These are phyloP conservation scores for Collybia sordida DNA, from an alignment of 768 basidiomycete species.

Conservation along the genomic window DNA sequence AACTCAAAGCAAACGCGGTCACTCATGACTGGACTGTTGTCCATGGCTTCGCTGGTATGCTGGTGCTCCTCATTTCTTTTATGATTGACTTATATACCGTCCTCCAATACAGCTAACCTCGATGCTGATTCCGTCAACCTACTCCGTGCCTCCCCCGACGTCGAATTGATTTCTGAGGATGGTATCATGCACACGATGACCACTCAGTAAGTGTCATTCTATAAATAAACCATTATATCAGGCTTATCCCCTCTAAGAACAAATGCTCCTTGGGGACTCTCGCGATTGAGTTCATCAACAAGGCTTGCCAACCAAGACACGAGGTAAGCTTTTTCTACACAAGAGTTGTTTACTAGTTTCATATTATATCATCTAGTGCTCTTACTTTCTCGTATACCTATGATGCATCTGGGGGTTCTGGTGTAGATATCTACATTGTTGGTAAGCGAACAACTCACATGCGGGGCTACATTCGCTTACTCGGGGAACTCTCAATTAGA, in stretches of 20 bases:
- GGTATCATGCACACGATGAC: slow-evolving; percentile 22
- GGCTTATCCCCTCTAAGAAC: slow-evolving; percentile 12
- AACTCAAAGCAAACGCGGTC: too few species aligned
- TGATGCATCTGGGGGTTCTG: slow-evolving; percentile 12
- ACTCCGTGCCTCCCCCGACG: slow-evolving; percentile 22
- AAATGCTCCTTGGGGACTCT: slow-evolving; percentile 32
- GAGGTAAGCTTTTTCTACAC: background rate
- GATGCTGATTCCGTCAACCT: slow-evolving; percentile 15
- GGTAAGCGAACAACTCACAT: slow-evolving; percentile 19
- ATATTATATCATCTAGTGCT: slow-evolving; percentile 2
- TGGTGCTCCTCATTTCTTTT: too few species aligned
- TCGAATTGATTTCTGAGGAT: slow-evolving; percentile 17
- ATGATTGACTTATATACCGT: too few species aligned
- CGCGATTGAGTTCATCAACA: slow-evolving; percentile 20
- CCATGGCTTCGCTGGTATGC: too few species aligned
- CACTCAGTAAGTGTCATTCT: slow-evolving; percentile 16
- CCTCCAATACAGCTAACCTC: slow-evolving; percentile 5
- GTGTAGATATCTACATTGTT: slow-evolving; percentile 35
- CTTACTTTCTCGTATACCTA: slow-evolving; percentile 14
- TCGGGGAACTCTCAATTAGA: background rate
- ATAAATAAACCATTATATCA: background rate
- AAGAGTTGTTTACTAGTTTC: background rate
- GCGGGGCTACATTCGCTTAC: background rate
- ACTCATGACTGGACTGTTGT: too few species aligned
- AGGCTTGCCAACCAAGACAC: slow-evolving; percentile 14